Evolutionary conservation across 306 rosid genomes (phyloP), one percentile per base, ranked within the genome.

Genomic region (Trichosanthes truncata): DNA sequence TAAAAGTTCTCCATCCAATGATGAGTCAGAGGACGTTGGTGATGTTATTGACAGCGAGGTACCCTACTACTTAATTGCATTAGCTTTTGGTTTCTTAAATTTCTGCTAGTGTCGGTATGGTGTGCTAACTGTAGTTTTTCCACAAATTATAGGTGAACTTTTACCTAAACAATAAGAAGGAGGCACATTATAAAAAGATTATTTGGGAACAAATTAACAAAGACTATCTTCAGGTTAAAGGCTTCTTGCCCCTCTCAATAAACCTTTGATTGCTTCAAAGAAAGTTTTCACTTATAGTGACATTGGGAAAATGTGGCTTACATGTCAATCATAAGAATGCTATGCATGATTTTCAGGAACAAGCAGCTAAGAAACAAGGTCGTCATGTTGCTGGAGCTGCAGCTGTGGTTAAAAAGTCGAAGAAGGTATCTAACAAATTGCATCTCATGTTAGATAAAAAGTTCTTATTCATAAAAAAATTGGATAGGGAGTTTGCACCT

Each of bases 41-140:
- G 78, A 74, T 74, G n/a, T 74, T 74, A 15, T 29, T 49, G 78
- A 74, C 25, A 74, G 61, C 48, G 78, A 74, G 78, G 78, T 74
- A 21, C 33, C 46, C 20, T 25, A 14, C 45, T 49, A 17, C 25
- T 25, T 14, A 73, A 26, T 17, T 17, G 78, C 78, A 26, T 49
- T 73, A 74, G 78, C 78, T 10, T 49, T 49, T 49, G 17, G 38
- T 74, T 74, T 74, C 77, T 49, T 25, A 6, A 6, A 49, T 74
- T 49, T 49, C 8, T 49, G n/a, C n/a, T 17, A 4, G 8, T 74
- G 77, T 73, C 26, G 13, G 41, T 8, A 3, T 48, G 40, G 41
- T 74, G 36, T 74, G 29, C 10, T 74, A 49, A 74, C 61, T 9
- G 17, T 49, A 26, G 77, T 74, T 49, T 49, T 51, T 68, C 49